Evolutionary conservation across 805 yeast genomes (phyloP).

Genomic region (Yamadazyma philogaea): DNA sequence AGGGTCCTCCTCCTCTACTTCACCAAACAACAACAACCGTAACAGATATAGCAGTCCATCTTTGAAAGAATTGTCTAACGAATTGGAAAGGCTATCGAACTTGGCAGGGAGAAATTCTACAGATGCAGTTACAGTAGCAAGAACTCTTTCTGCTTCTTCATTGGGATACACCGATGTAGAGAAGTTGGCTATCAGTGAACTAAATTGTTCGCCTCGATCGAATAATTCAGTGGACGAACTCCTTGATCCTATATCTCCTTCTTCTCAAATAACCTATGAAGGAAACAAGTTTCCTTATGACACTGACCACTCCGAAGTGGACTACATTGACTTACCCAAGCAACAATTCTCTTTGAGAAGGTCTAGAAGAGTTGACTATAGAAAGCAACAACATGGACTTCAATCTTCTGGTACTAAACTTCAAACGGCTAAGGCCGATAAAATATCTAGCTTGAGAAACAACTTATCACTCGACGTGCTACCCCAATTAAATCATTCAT

Average conservation of each 20-base stretch:
- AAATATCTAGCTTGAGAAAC: constrained; percentile 20
- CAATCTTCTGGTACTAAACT: constrained; percentile 22
- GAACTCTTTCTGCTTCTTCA: constrained; percentile 71
- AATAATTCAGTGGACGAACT: constrained; percentile 21
- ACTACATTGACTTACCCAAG: constrained; percentile 9
- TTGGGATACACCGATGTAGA: constrained; percentile 56
- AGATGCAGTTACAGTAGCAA: constrained; percentile 79
- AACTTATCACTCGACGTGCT: constrained; percentile 13
- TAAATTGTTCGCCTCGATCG: constrained; percentile 22
- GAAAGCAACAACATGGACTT: constrained; percentile 21
- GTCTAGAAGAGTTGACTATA: constrained; percentile 39
- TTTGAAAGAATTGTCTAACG: constrained; percentile 67
- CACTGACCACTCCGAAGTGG: constrained; percentile 10
- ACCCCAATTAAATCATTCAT: constrained; percentile 5
- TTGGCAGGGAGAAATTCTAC: constrained; percentile 75
- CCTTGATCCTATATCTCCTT: constrained; percentile 17
- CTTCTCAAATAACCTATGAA: constrained; percentile 13
- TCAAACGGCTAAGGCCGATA: constrained; percentile 22
- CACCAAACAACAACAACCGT: constrained; percentile 1
- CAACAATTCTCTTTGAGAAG: constrained; percentile 31
- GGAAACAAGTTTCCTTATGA: constrained; percentile 13
- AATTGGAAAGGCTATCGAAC: constrained; percentile 69
- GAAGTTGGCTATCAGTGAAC: constrained; percentile 38
- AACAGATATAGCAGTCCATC: constrained; percentile 51
- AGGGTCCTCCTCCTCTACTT: not conserved